Evolutionary conservation across 108 stramenopile species (phyloP), one percentile per base, ranked within the genome.

Genomic region (Skeletonema grethae): DNA sequence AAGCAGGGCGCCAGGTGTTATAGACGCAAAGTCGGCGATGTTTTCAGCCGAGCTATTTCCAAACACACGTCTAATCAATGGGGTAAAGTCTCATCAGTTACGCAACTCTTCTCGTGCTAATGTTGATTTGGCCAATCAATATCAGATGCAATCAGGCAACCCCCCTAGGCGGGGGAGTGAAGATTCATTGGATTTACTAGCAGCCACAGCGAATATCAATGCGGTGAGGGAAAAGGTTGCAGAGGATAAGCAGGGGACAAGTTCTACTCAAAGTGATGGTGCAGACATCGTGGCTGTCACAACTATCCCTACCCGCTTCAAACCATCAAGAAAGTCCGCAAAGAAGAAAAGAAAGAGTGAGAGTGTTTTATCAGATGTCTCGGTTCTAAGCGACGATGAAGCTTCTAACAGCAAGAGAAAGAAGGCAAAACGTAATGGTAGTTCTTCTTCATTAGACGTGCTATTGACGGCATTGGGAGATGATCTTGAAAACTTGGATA

Each of bases 401-500:
- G 18, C 22, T 53, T 0, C 50, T n/a, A 6, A 1, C 0, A n/a
- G 2, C 50, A 7, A 53, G n/a, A 53, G 20, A 9, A 53, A 22
- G 50, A 53, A 53, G 50, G 20, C 11, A 25, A 30, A 43, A 35
- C 61, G 57, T 29, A 56, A n/a, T n/a, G 58, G 31, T 9, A 77
- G 69, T 45, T 45, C 36, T 16, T 53, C 69, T 4, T 70, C 69
- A 64, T 66, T 77, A 4, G 76, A 77, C 29, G 69, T 63, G 4
- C 45, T 77, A 12, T 34, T 77, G 10, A 65, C 69, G 4, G 76
- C 57, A 18, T 56, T 77, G n/a, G 69, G 38, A 28, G 36, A 61
- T 38, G 62, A 69, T 22, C 39, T 69, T n/a, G 67, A n/a, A 28
- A 64, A 77, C 38, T 39, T 63, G 57, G 56, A 77, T 6, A 68